Conservation (phyloP, 1,139 yeast species). For the Magnusiomyces paraingens region DNA sequence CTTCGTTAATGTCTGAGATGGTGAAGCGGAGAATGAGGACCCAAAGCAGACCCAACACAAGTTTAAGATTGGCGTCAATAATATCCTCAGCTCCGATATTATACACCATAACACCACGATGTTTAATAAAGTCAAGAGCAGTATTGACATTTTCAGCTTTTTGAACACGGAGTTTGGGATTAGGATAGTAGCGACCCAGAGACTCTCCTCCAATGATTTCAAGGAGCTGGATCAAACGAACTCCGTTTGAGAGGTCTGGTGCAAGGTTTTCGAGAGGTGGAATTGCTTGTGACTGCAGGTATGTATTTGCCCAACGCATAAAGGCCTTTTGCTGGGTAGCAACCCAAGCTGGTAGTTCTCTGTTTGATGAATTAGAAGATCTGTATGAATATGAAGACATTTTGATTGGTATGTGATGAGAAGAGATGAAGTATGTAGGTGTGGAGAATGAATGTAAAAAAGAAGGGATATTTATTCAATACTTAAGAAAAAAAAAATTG, state of each 20-base stretch:
- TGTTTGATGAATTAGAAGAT: neutral
- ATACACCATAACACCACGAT: slow-evolving; percentile 47
- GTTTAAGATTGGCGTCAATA: slow-evolving; percentile 55
- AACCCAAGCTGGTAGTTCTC: slow-evolving; percentile 33
- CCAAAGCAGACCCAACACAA: slow-evolving; percentile 64
- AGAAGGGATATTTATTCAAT: too few species aligned
- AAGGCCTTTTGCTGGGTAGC: slow-evolving; percentile 38
- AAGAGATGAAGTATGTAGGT: too few species aligned
- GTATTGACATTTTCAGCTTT: slow-evolving; percentile 56
- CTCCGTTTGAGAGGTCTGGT: slow-evolving; percentile 33
- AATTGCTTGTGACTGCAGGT: slow-evolving; percentile 28
- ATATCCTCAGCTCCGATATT: slow-evolving; percentile 66
- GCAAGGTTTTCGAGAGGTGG: slow-evolving; percentile 28
- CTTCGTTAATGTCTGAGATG: slow-evolving; percentile 39
- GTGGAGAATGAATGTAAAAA: too few species aligned
- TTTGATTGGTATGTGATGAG: neutral
- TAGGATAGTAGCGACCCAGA: slow-evolving; percentile 35
- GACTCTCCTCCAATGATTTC: slow-evolving; percentile 37
- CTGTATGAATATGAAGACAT: neutral
- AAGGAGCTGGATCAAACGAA: slow-evolving; percentile 33
- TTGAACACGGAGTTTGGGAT: slow-evolving; percentile 52
- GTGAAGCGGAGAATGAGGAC: slow-evolving; percentile 49
- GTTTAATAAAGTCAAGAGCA: slow-evolving; percentile 49
- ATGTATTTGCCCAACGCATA: slow-evolving; percentile 37
- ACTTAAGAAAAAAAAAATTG: too few species aligned